Base-by-base conservation (phyloP, 2,329 filamentous ascomycete species). In the Epichloe typhina region DNA sequence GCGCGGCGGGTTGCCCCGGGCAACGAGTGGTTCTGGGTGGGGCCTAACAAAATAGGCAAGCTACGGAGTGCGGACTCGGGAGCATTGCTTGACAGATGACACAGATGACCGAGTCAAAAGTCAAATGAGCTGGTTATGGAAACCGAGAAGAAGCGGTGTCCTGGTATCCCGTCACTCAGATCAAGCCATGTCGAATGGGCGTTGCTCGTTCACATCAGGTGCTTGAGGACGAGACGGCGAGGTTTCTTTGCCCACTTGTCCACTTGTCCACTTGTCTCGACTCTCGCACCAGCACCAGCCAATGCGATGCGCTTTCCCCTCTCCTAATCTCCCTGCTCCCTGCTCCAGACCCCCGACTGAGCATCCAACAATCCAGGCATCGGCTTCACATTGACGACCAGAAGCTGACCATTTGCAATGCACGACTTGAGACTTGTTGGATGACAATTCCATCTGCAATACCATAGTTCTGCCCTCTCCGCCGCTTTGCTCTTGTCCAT, bases 1-100 rank as follows among this genome's bases (percentile, higher is more conserved):
- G 50, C 49, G 49, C 26, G 54, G 45, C 51, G 49, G 58, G 62
- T 65, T 66, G 61, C 60, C 55, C 55, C 37, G 52, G 57, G 61
- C 64, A 66, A 67, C 65, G 19, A 5, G 50, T 43, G 47, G 6
- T 3, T n/a, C 9, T 33, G 21, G 15, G 51, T 47, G 43, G 43
- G 17, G 47, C 19, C 12, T 9, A 36, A 5, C 41, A 49, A 26
- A 39, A 36, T 23, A 31, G 46, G 39, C 26, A 50, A 19, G 15
- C 13, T 5, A 26, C 23, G 23, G 23, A 26, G 23, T 26, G 6
- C 23, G 23, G 23, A 26, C 26, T 26, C 26, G 26, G 26, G 7
- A 26, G 7, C 17, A 40, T 40, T 19, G 26, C 26, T 31, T 9
- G 26, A 31, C 26, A 31, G 7, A 31, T 40, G 17, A 19, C 17